A percentile compares a stretch with the other conserved stretches of the same genome.
Conservation (phyloP, 202 grass and related monocot genomes). For the Elaeis oleifera region DNA sequence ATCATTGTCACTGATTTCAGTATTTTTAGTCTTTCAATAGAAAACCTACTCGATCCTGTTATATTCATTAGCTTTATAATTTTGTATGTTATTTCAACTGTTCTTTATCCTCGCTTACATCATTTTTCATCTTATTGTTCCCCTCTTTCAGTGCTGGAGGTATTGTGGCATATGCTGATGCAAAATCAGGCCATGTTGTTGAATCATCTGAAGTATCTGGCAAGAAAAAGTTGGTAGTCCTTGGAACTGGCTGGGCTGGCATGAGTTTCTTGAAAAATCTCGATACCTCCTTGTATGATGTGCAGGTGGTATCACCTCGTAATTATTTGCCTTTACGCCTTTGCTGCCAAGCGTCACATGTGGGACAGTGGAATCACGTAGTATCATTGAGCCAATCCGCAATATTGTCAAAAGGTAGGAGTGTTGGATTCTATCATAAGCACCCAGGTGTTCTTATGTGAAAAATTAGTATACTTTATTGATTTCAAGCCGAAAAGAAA, state of each 20-base stretch:
- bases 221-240: conserved; percentile 61
- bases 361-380: conserved; percentile 74
- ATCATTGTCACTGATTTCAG: too few relatives aligned
- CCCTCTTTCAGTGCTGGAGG: conserved; percentile 20
- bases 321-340: conserved; percentile 72
- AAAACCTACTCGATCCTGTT: too few relatives aligned
- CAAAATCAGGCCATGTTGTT: conserved; percentile 38
- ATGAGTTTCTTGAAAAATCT: conserved; percentile 64
- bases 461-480: background rate
- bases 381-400: conserved; percentile 66
- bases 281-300: conserved; percentile 62
- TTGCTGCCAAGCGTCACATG: conserved; percentile 69
- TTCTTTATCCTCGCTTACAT: too few relatives aligned
- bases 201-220: conserved; percentile 29
- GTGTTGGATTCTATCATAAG: too few relatives aligned
- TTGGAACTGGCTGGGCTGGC: conserved; percentile 72
- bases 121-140: too few relatives aligned
- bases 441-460: too few relatives aligned
- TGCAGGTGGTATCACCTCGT: conserved; percentile 70
- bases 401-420: conserved; percentile 56
- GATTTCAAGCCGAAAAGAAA: background rate
- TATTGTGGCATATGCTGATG: conserved; percentile 40
- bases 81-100: too few relatives aligned
- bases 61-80: too few relatives aligned
- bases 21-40: too few relatives aligned